Evolutionary conservation across 1,284 basidiomycete species (phyloP).

Genomic region (Anthracocystis walkeri): DNA sequence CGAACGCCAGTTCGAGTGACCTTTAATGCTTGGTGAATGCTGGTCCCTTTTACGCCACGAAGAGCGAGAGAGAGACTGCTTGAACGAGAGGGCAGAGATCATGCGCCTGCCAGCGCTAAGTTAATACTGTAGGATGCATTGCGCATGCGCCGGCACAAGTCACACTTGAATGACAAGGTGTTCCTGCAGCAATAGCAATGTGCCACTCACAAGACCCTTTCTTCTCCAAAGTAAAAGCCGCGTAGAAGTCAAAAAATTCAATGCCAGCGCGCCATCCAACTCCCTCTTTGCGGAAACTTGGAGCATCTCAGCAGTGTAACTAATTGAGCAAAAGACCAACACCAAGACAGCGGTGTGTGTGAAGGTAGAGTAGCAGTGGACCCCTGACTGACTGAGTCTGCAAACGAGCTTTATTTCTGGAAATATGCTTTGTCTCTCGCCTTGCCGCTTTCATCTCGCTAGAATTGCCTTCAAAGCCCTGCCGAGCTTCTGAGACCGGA

Average conservation of each 20-base stretch:
- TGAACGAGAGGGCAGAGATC: not conserved
- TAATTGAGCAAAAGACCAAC: not conserved
- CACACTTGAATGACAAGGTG: conserved; percentile 1
- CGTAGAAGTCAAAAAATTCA: conserved; percentile 24
- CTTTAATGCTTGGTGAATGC: not conserved
- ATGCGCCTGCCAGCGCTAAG: conserved; percentile 4
- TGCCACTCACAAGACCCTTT: conserved; percentile 1
- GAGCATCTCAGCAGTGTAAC: not conserved
- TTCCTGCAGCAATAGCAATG: conserved; percentile 4
- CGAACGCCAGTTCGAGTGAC: not conserved
- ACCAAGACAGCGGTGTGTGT: not conserved
- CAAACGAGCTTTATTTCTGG: not conserved
- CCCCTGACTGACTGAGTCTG: not conserved
- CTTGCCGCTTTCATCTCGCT: too few species aligned
- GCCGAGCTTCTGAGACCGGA: too few species aligned
- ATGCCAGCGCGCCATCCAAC: conserved; percentile 21
- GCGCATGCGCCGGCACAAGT: not conserved
- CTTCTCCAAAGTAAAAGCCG: too few species aligned
- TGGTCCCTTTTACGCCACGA: not conserved
- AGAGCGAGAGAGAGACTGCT: conserved; percentile 1
- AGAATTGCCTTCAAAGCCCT: too few species aligned
- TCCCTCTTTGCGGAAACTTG: too few species aligned
- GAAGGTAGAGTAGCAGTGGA: too few species aligned
- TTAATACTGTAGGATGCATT: not conserved
- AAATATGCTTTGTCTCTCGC: not conserved